A percentile compares a stretch with the other conserved stretches of the same genome.
Evolutionary conservation across 2,329 filamentous ascomycete genomes (phyloP).

Genomic region (Pleomassaria siparia): DNA sequence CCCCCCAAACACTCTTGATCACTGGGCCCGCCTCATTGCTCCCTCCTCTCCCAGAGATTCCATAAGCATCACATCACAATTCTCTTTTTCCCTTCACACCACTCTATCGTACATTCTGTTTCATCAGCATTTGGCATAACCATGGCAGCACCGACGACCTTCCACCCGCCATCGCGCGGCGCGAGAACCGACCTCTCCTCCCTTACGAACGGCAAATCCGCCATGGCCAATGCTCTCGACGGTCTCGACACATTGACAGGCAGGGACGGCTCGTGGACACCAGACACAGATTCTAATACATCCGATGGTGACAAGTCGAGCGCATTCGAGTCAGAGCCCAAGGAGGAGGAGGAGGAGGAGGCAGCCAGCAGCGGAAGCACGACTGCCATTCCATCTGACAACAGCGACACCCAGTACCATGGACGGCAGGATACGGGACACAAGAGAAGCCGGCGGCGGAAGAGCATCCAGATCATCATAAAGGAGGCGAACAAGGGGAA

Average conservation of each 20-base stretch:
- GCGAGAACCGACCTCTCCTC: slow-evolving; percentile 14
- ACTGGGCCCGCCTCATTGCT: slow-evolving; percentile 1
- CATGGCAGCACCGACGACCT: background rate
- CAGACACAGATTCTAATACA: slow-evolving; percentile 23
- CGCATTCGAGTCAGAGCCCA: slow-evolving; percentile 40
- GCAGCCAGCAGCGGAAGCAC: slow-evolving; percentile 32
- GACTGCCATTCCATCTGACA: slow-evolving; percentile 28
- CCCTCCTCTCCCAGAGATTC: background rate
- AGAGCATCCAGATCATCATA: slow-evolving; percentile 51
- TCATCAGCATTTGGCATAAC: too few species aligned
- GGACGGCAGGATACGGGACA: slow-evolving; percentile 17
- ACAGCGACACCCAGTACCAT: slow-evolving; percentile 12
- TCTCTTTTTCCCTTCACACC: background rate
- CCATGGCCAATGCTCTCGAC: slow-evolving; percentile 30
- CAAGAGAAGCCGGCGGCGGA: slow-evolving; percentile 25
- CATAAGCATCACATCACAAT: slow-evolving; percentile 1
- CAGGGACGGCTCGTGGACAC: slow-evolving; percentile 31
- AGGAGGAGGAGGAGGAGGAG: slow-evolving; percentile 38
- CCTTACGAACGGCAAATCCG: slow-evolving; percentile 19
- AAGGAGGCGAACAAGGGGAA: slow-evolving; percentile 50
- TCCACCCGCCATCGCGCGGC: background rate
- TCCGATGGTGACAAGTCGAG: slow-evolving; percentile 47
- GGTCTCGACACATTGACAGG: slow-evolving; percentile 23
- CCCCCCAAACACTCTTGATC: background rate
- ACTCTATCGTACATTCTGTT: background rate